Evolutionary conservation across 768 basidiomycete genomes (phyloP).

Genomic region (Leucocoprinus sp.): DNA sequence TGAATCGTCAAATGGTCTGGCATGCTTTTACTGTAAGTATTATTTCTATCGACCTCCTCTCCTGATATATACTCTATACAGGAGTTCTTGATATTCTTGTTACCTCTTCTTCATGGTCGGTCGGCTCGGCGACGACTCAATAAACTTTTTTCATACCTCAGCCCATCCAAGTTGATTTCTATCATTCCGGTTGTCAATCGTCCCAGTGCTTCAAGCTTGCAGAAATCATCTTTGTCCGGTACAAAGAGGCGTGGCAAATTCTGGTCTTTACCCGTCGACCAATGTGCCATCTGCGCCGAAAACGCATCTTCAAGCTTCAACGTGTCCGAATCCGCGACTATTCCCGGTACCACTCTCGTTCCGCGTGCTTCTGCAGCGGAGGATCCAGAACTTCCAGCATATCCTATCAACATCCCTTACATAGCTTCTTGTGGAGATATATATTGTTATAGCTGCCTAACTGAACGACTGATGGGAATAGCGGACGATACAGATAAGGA

Average conservation of each 20-base stretch:
- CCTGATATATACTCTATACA: conserved; percentile 23
- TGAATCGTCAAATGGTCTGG: conserved; percentile 99
- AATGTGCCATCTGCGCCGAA: conserved; percentile 89
- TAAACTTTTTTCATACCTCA: conserved; percentile 26
- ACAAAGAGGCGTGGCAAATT: conserved; percentile 48
- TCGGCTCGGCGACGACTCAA: conserved; percentile 50
- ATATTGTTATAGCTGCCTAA: conserved; percentile 93
- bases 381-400: conserved; percentile 34
- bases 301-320: conserved; percentile 57
- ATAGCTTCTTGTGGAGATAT: conserved; percentile 74
- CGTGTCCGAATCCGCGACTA: conserved; percentile 43
- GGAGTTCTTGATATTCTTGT: conserved; percentile 92
- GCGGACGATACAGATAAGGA: conserved; percentile 56
- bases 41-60: conserved; percentile 2
- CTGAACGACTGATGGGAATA: conserved; percentile 69
- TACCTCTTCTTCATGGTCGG: conserved; percentile 75
- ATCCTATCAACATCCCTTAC: conserved; percentile 78
- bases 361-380: conserved; percentile 14
- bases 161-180: conserved; percentile 21
- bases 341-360: conserved; percentile 29
- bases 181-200: conserved; percentile 19
- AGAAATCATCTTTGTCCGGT: conserved; percentile 1
- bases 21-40: conserved; percentile 86
- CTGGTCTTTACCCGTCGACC: conserved; percentile 56
- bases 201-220: conserved; percentile 6